Percentiles rank a stretch among this genome's conserved stretches.
phyloP scores from a whole-genome alignment of 2,329 filamentous ascomycete species.

The Pochonia chlamydosporia region DNA sequence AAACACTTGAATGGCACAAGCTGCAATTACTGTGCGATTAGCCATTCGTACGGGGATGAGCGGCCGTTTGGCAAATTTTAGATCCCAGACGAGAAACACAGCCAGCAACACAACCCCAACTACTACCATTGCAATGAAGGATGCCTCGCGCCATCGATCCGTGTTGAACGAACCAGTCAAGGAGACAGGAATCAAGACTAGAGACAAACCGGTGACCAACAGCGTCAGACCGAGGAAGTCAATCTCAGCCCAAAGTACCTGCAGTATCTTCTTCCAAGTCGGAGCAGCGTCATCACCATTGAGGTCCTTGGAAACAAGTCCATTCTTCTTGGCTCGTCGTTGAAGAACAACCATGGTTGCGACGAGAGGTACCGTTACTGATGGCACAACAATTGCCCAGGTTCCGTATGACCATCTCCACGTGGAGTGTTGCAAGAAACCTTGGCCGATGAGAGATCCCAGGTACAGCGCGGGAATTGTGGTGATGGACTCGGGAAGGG shows the following conservation, averaged over 20 bases:
- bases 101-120: conserved; percentile 20
- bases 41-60: conserved; percentile 33
- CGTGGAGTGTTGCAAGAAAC: conserved; percentile 26
- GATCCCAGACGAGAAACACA: conserved; percentile 29
- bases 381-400: conserved; percentile 33
- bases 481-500: conserved; percentile 44
- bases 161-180: conserved; percentile 29
- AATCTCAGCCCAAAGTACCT: conserved; percentile 24
- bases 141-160: conserved; percentile 22
- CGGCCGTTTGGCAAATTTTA: conserved; percentile 28
- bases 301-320: no score
- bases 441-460: conserved; percentile 25
- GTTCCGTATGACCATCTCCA: conserved; percentile 38
- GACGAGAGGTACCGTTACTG: conserved; percentile 25
- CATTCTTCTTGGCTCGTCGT: conserved; percentile 18
- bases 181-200: conserved; percentile 29
- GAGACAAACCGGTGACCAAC: conserved; percentile 25
- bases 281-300: no score
- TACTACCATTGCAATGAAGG: conserved; percentile 30
- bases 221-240: conserved; percentile 28
- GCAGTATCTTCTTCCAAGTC: conserved; percentile 14
- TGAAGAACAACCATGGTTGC: conserved; percentile 26
- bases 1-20: conserved; percentile 28
- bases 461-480: conserved; percentile 26
- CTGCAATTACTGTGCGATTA: conserved; percentile 31